Base-by-base conservation (phyloP, 805 yeast genomes). In the Cyberlindnera samutprakarnensis region DNA sequence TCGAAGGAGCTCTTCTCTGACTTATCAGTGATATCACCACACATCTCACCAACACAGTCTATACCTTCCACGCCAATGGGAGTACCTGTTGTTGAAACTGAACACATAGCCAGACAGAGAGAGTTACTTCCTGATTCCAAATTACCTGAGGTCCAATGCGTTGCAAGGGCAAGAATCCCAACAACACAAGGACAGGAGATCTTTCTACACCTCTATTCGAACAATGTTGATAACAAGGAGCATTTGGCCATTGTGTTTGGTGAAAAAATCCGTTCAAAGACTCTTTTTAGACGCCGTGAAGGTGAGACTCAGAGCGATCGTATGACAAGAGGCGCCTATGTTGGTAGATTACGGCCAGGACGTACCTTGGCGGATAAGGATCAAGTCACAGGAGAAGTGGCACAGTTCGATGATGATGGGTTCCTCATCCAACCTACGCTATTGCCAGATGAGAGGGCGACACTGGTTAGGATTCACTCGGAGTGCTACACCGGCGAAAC, bases 401-500 rank as follows among this genome's bases (percentile, higher is more conserved):
- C 69, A 18, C 36, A 57, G 21, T 72, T 72, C 40, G 70, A 68
- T 40, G 36, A 30, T 0, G 43, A 46, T 2, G 72, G 72, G 0
- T 44, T 65, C 13, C 37, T 64, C n/a, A 41, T 62, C 3, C 30
- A 48, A 6, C 46, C 48, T 23, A 25, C 30, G 14, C 23, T 16
- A 7, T 30, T 38, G 33, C 14, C 28, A 26, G 27, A 41, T 39
- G 56, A 47, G 18, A 64, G 65, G 14, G 69, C 76, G 4, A 76
- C 79, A 2, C 58, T 90, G 41, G 95, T 82, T 4, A 68, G 99
- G 39, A 87, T 92, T 44, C 99, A 92, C 54, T 82, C 95, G 4
- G 99, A 92, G 54, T 92, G 99, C 59, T 92, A 90, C 62, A 92
- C 99, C 0, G 99, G 99, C 3, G 99, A 92, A 54, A 92, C 96